phyloP scores from a whole-genome alignment of 1,139 yeast species.

The Yamadazyma dendronema region DNA sequence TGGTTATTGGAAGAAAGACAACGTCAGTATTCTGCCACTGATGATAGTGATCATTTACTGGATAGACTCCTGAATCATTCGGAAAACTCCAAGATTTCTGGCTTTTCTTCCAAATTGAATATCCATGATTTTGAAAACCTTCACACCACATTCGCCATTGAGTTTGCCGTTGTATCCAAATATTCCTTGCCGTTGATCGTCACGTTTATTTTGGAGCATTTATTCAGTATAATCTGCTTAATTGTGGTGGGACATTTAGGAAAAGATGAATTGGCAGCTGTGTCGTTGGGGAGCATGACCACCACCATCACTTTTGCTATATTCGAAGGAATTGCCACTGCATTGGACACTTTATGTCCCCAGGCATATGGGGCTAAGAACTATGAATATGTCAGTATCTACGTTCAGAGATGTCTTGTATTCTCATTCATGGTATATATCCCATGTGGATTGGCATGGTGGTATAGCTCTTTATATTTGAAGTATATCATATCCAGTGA shows the following conservation, averaged over 20 bases:
- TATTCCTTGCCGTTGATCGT: conserved; percentile 64
- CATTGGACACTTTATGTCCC: conserved; percentile 85
- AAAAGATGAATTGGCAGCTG: conserved; percentile 71
- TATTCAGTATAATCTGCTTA: conserved; percentile 68
- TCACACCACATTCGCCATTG: conserved; percentile 44
- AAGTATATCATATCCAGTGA: conserved; percentile 53
- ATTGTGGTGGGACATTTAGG: conserved; percentile 75
- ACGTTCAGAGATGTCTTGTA: conserved; percentile 61
- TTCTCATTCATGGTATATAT: conserved; percentile 55
- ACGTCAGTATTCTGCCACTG: conserved; percentile 41
- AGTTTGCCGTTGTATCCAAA: conserved; percentile 46
- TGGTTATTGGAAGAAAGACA: conserved; percentile 74
- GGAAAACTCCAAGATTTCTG: conserved; percentile 8
- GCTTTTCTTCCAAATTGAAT: conserved; percentile 5
- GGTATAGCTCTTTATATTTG: conserved; percentile 57
- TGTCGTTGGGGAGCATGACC: conserved; percentile 85
- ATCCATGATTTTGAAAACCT: conserved; percentile 37
- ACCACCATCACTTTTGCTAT: conserved; percentile 81
- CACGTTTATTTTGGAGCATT: conserved; percentile 69
- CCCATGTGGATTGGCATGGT: conserved; percentile 67
- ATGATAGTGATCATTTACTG: conserved; percentile 28
- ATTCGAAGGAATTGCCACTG: conserved; percentile 85
- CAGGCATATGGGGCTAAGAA: conserved; percentile 78
- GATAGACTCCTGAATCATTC: conserved; percentile 15
- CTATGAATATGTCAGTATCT: conserved; percentile 56